Evolutionary conservation across 768 basidiomycete genomes (phyloP).

Genomic region (Leccinum boreale): DNA sequence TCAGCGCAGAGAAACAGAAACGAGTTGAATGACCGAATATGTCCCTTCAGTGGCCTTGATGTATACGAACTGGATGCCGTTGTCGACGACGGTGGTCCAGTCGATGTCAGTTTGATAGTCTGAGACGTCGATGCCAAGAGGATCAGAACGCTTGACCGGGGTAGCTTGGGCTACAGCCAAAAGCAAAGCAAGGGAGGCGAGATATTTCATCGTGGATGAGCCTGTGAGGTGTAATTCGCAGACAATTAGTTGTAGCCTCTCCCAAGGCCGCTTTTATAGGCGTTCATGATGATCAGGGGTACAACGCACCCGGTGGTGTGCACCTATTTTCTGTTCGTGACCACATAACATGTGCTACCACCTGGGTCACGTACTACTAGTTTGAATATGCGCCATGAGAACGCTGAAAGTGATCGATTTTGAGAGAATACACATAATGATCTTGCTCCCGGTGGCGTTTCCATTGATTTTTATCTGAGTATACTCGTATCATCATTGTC

Average conservation of each 20-base stretch:
- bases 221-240: background rate
- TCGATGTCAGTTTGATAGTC: conserved; percentile 45
- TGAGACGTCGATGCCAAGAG: conserved; percentile 57
- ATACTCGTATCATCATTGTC: background rate
- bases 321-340: conserved; percentile 3
- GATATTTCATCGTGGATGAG: conserved; percentile 17
- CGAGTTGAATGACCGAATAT: conserved; percentile 29
- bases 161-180: conserved; percentile 13
- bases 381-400: conserved; percentile 7
- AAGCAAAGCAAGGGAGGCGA: conserved; percentile 15
- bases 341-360: conserved; percentile 12
- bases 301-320: background rate
- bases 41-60: conserved; percentile 70
- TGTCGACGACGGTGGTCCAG: conserved; percentile 49
- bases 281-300: background rate
- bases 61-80: conserved; percentile 53
- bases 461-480: background rate
- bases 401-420: background rate
- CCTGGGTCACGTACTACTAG: background rate
- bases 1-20: background rate
- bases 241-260: background rate
- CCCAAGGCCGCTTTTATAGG: conserved; percentile 11
- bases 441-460: background rate
- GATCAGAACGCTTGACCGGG: conserved; percentile 33
- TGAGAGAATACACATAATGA: background rate